Conservation (phyloP, 495 filamentous ascomycete genomes). For the Oleoguttula mirabilis region DNA sequence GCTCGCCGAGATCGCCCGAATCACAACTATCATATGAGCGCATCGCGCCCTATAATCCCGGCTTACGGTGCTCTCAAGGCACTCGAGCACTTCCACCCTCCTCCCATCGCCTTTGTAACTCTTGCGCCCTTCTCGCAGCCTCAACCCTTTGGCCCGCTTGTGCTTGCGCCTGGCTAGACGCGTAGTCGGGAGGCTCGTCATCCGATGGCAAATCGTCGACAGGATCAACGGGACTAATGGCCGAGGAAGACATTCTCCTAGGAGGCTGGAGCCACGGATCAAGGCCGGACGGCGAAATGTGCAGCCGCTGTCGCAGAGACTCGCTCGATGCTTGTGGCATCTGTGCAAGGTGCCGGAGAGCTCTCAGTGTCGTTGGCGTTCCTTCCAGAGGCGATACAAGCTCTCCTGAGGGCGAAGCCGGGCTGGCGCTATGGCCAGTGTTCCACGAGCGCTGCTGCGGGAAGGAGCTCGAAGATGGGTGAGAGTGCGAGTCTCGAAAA, state of each 20-base stretch:
- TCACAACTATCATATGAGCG: no score
- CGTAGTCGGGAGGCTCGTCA: constrained; percentile 29
- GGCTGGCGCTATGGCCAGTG: background rate
- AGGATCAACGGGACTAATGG: constrained; percentile 1
- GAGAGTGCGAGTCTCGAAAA: background rate
- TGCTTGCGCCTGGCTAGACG: constrained; percentile 28
- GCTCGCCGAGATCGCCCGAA: no score
- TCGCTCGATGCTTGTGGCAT: constrained; percentile 3
- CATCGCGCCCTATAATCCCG: no score
- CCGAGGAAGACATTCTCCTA: background rate
- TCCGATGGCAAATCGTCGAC: constrained; percentile 4
- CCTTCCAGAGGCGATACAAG: constrained; percentile 2
- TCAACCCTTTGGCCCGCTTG: constrained; percentile 20
- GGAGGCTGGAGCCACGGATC: constrained; percentile 10
- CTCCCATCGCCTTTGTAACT: constrained; percentile 27
- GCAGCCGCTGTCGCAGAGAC: constrained; percentile 1
- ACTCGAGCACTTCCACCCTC: background rate
- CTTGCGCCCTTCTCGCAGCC: constrained; percentile 24
- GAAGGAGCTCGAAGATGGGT: background rate
- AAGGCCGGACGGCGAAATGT: background rate
- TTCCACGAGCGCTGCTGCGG: background rate
- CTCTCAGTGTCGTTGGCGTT: constrained; percentile 5
- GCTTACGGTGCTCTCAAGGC: no score
- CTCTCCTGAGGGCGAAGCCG: background rate
- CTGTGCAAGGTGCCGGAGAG: constrained; percentile 11